Conservation (phyloP, 371 early-diverging fungal genomes). For the Batrachochytrium dendrobatidis region DNA sequence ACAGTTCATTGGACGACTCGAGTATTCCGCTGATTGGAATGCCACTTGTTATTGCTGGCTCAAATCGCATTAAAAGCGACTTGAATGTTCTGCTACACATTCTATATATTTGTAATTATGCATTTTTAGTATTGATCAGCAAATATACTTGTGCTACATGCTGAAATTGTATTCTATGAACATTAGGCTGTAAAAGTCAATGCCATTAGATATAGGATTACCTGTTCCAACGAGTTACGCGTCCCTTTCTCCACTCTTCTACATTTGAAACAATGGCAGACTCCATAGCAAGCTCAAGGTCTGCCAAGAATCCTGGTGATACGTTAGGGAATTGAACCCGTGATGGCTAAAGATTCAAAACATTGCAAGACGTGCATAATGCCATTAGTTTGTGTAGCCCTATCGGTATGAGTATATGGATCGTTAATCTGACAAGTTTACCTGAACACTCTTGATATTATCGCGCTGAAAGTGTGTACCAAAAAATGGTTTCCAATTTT, state of each 20-base stretch:
- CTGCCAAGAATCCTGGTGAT: slow-evolving; percentile 3
- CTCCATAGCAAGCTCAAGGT: slow-evolving; percentile 32
- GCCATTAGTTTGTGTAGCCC: no score
- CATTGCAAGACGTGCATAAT: no score
- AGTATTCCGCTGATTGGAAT: not conserved
- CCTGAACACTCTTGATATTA: slow-evolving; percentile 32
- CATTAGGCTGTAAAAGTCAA: not conserved
- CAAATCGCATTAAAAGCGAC: slow-evolving; percentile 20
- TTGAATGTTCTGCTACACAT: slow-evolving; percentile 26
- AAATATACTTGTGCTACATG: no score
- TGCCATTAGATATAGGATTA: slow-evolving; percentile 7
- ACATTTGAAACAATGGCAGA: slow-evolving; percentile 24
- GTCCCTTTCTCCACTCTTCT: slow-evolving; percentile 37
- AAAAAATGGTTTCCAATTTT: slow-evolving; percentile 35
- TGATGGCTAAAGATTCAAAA: no score
- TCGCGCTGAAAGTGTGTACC: slow-evolving; percentile 11
- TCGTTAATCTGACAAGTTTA: no score
- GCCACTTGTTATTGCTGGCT: slow-evolving; percentile 13
- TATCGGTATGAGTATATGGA: no score
- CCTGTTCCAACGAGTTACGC: slow-evolving; percentile 46
- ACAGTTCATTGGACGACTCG: slow-evolving; percentile 13
- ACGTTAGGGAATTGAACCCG: not conserved
- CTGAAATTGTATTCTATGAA: not conserved
- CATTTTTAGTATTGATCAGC: no score
- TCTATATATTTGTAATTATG: slow-evolving; percentile 7